These are phyloP conservation scores for Melanogaster broomeanus DNA, from an alignment of 768 basidiomycete species.

Conservation along the genomic window DNA sequence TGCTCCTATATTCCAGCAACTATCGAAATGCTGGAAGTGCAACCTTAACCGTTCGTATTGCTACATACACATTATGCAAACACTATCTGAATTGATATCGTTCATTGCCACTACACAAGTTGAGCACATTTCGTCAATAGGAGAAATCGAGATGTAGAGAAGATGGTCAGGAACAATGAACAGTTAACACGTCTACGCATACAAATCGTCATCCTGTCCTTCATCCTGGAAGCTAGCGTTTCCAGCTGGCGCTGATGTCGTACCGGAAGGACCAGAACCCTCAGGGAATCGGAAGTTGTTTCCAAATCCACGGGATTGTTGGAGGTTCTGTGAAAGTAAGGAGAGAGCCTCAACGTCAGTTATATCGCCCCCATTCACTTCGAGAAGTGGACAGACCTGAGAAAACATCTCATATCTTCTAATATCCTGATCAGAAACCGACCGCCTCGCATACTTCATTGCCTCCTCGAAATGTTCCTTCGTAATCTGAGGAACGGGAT, in stretches of 20 bases:
- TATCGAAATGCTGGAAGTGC: too few relatives aligned
- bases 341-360: slow-evolving; percentile 1
- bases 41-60: too few relatives aligned
- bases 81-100: too few relatives aligned
- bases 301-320: slow-evolving; percentile 91
- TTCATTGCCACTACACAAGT: too few relatives aligned
- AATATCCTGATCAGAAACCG: slow-evolving; percentile 95
- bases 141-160: neutral
- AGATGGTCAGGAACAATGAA: neutral
- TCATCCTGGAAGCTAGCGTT: slow-evolving; percentile 87
- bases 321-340: slow-evolving; percentile 64
- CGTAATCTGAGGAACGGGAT: slow-evolving; percentile 89
- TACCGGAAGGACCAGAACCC: slow-evolving; percentile 40
- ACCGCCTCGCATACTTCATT: slow-evolving; percentile 96
- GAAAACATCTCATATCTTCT: slow-evolving; percentile 98
- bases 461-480: slow-evolving; percentile 97
- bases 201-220: slow-evolving; percentile 86
- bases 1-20: too few relatives aligned
- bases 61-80: too few relatives aligned
- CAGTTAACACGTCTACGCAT: slow-evolving; percentile 51
- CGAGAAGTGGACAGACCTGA: slow-evolving; percentile 52
- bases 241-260: slow-evolving; percentile 46
- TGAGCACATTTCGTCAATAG: too few relatives aligned
- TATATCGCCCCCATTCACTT: neutral
- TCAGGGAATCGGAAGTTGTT: slow-evolving; percentile 99